Evolutionary conservation across 1,284 basidiomycete genomes (phyloP).

Genomic region (Athelia sp.): DNA sequence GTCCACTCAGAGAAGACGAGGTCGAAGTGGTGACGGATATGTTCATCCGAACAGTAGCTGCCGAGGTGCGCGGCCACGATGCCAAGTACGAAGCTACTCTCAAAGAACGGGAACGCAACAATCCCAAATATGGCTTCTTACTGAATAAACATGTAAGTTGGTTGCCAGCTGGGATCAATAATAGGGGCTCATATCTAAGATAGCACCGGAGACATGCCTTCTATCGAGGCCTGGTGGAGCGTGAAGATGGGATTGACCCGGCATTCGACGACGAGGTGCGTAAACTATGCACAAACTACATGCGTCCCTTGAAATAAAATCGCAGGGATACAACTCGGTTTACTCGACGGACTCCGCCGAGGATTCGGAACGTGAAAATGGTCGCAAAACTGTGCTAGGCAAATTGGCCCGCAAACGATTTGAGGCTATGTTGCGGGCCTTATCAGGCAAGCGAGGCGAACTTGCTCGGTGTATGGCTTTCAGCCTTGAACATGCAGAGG

Average conservation of each 20-base stretch:
- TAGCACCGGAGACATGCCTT: slow-evolving; percentile 81
- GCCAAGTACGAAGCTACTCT: slow-evolving; percentile 72
- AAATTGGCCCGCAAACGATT: slow-evolving; percentile 77
- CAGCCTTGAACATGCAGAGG: slow-evolving; percentile 91
- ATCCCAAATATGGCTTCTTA: slow-evolving; percentile 81
- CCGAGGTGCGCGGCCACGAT: slow-evolving; percentile 80
- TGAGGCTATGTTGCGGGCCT: slow-evolving; percentile 82
- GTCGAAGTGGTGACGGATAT: slow-evolving; percentile 74
- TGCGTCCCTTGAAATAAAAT: slow-evolving; percentile 5
- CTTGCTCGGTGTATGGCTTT: slow-evolving; percentile 95
- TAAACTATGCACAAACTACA: slow-evolving; percentile 6
- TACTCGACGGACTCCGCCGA: slow-evolving; percentile 96
- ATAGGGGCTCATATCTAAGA: slow-evolving; percentile 6
- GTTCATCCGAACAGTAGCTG: slow-evolving; percentile 82
- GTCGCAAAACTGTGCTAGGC: slow-evolving; percentile 71
- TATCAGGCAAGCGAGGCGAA: slow-evolving; percentile 85
- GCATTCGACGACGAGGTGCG: slow-evolving; percentile 85
- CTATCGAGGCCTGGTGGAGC: slow-evolving; percentile 73
- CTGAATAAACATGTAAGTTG: slow-evolving; percentile 58
- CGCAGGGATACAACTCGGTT: slow-evolving; percentile 83
- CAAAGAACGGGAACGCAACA: slow-evolving; percentile 71
- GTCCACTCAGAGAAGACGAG: slow-evolving; percentile 31
- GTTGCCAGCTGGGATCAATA: slow-evolving; percentile 4
- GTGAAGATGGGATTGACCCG: slow-evolving; percentile 50
- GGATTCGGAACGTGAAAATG: slow-evolving; percentile 83